Conservation (phyloP, 495 filamentous ascomycete genomes). For the Endocarpon pusillum region DNA sequence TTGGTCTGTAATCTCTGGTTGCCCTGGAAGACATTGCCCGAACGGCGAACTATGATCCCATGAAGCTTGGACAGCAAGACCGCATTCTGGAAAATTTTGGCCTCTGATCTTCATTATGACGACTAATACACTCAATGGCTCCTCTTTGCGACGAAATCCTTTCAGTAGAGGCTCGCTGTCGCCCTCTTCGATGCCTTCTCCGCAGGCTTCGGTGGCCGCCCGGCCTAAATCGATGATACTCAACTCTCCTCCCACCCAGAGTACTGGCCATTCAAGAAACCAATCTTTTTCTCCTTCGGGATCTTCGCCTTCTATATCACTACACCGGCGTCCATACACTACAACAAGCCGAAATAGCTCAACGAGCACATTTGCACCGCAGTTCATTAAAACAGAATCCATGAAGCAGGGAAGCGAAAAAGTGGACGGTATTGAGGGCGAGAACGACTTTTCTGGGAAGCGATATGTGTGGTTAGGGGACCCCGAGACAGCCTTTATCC, state of each 20-base stretch:
- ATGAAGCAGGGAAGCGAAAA: constrained; percentile 45
- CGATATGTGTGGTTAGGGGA: constrained; percentile 96
- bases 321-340: constrained; percentile 29
- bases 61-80: too few relatives aligned
- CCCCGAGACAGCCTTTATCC: constrained; percentile 69
- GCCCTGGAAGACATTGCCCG: too few relatives aligned
- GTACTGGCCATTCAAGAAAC: constrained; percentile 36
- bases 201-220: constrained; percentile 19
- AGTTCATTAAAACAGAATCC: constrained; percentile 80
- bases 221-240: constrained; percentile 62
- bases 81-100: too few relatives aligned
- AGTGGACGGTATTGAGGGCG: constrained; percentile 69
- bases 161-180: constrained; percentile 49
- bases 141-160: constrained; percentile 55
- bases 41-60: too few relatives aligned
- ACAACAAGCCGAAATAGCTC: constrained; percentile 36
- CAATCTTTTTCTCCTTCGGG: constrained; percentile 39
- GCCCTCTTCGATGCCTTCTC: constrained; percentile 39
- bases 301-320: constrained; percentile 15
- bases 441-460: constrained; percentile 98
- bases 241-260: constrained; percentile 31
- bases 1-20: too few relatives aligned
- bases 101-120: too few relatives aligned
- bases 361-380: constrained; percentile 72
- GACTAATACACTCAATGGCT: constrained; percentile 26